Evolutionary conservation across 352 stramenopile species (phyloP).

Genomic region (Phytophthora tubulina): DNA sequence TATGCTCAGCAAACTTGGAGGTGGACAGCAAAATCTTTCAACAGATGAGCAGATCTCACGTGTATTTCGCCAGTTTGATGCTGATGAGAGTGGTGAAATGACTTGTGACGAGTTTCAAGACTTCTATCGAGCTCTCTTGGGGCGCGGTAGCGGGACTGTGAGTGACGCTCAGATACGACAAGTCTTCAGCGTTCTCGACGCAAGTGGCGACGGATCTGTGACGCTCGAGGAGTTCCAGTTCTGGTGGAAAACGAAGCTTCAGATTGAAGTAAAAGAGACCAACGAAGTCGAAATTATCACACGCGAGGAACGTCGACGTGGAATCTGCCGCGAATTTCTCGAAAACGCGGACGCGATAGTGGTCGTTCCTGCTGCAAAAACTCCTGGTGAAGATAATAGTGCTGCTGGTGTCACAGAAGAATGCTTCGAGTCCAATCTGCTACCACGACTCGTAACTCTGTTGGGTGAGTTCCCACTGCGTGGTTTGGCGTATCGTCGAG

Average conservation of each 20-base stretch:
- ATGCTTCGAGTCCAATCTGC: slow-evolving; percentile 65
- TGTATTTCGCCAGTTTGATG: slow-evolving; percentile 78
- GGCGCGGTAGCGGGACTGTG: slow-evolving; percentile 28
- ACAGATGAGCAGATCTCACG: slow-evolving; percentile 65
- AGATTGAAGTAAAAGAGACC: slow-evolving; percentile 62
- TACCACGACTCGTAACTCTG: slow-evolving; percentile 60
- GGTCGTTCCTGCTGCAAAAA: background rate
- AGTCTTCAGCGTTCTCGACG: slow-evolving; percentile 70
- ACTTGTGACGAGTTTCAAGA: slow-evolving; percentile 62
- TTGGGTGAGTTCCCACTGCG: slow-evolving; percentile 66
- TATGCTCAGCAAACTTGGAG: slow-evolving; percentile 60
- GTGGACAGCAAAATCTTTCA: slow-evolving; percentile 27
- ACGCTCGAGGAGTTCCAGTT: slow-evolving; percentile 77
- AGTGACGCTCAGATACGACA: slow-evolving; percentile 56
- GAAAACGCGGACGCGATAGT: slow-evolving; percentile 52
- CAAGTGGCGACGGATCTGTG: slow-evolving; percentile 69
- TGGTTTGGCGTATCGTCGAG: slow-evolving; percentile 59
- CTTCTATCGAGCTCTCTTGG: slow-evolving; percentile 66
- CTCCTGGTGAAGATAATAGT: background rate
- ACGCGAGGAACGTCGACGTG: slow-evolving; percentile 28
- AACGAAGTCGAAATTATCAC: slow-evolving; percentile 42
- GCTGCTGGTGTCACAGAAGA: slow-evolving; percentile 2
- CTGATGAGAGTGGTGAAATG: slow-evolving; percentile 72
- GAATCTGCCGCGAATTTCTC: slow-evolving; percentile 54
- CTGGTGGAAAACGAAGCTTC: slow-evolving; percentile 81